Conservation (phyloP, 2,329 filamentous ascomycete genomes). For the Sarocladiaceae sp. region DNA sequence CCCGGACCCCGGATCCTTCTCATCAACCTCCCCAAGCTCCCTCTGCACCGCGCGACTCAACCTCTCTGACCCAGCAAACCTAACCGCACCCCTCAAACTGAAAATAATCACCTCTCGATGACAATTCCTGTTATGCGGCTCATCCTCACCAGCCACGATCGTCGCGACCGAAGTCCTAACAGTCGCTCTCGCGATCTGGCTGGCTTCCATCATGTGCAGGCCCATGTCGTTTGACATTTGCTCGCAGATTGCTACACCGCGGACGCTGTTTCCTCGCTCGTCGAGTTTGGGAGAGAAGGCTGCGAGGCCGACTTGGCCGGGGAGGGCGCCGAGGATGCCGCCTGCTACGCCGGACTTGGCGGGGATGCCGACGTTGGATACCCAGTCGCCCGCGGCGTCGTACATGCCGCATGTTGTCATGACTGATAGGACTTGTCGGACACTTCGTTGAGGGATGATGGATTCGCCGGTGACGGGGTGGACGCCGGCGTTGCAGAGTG, state of each 20-base stretch:
- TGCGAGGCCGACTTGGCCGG: conserved; percentile 27
- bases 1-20: conserved; percentile 21
- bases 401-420: conserved; percentile 40
- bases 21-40: conserved; percentile 20
- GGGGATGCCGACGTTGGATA: conserved; percentile 32
- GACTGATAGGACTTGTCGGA: conserved; percentile 34
- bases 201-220: conserved; percentile 30
- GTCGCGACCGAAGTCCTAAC: conserved; percentile 25
- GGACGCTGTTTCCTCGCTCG: conserved; percentile 27
- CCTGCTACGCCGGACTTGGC: conserved; percentile 32
- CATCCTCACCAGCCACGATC: conserved; percentile 20
- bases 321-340: conserved; percentile 27
- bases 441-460: conserved; percentile 30
- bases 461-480: conserved; percentile 27
- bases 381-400: conserved; percentile 34
- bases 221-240: conserved; percentile 27
- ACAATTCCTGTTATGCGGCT: conserved; percentile 22
- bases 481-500: conserved; percentile 31
- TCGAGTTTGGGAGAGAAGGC: conserved; percentile 27
- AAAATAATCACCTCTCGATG: conserved; percentile 26
- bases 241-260: conserved; percentile 27
- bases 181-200: conserved; percentile 25
- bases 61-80: conserved; percentile 28
- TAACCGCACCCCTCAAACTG: conserved; percentile 26
- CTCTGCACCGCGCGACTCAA: conserved; percentile 24